Evolutionary conservation across 768 basidiomycete species (phyloP), one percentile per base, ranked within the genome.

Genomic region (Lactifluus piperatus): DNA sequence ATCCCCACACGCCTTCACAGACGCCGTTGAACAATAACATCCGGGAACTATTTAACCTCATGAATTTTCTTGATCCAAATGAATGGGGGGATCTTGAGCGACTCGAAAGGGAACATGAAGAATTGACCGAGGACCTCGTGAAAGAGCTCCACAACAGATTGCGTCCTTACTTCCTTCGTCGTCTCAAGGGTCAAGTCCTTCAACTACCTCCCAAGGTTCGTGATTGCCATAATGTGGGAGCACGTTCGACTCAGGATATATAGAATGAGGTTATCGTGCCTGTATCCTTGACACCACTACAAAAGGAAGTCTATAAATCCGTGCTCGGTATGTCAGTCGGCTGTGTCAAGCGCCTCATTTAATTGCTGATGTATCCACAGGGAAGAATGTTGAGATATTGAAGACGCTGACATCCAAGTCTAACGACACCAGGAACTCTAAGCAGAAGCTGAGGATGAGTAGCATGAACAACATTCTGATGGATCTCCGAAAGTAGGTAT

Each of bases 11-110:
- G 39, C 43, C 39, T 39, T 9, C 37, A 20, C 58, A 92, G 80
- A 98, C 97, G 0, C 95, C 95, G 0, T 71, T 98, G 58, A 98
- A 98, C 72, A 98, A 98, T 75, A 98, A 97, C 68, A 87, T 99
- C 24, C 81, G 91, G 48, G 97, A 99, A 72, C 73, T 99, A 26
- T 95, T 98, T 77, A 98, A 94, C 70, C 78, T 99, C 44, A 93
- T 99, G 85, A 91, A 93, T 70, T 98, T 98, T 75, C 80, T 98
- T 18, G 91, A 94, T 68, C 82, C 88, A 5, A 64, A 72, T 13
- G 76, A 87, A 62, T 91, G 91, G 91, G 69, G 72, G 5, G 83
- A 98, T 68, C 74, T 97, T 22, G 82, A 86, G 66, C 77, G 70
- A 6, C 76, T 97, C 11, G 85, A 87, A 58, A 81, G 80, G 65